Evolutionary conservation across 1,139 yeast species (phyloP).

Genomic region (Diutina ranongensis): DNA sequence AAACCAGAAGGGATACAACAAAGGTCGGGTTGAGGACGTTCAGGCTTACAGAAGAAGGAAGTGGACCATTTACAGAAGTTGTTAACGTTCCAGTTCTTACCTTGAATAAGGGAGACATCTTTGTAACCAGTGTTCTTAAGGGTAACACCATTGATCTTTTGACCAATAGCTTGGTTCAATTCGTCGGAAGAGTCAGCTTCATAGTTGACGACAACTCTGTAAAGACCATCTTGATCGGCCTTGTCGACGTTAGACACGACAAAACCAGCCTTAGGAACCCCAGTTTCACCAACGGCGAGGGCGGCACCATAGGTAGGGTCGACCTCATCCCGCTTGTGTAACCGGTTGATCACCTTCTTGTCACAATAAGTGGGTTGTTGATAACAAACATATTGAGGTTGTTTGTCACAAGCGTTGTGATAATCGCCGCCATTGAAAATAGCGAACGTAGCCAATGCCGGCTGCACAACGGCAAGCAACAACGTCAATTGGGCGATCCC

Average conservation of each 20-base stretch:
- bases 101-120: background rate
- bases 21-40: slow-evolving; percentile 1
- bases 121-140: slow-evolving; percentile 1
- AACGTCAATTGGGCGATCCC: slow-evolving; percentile 4
- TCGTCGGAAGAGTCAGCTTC: slow-evolving; percentile 1
- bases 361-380: background rate
- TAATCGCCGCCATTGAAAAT: background rate
- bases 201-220: background rate
- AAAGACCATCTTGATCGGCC: background rate
- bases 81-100: background rate
- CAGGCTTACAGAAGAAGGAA: slow-evolving; percentile 4
- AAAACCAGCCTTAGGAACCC: slow-evolving; percentile 2
- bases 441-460: slow-evolving; percentile 3
- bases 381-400: background rate
- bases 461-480: slow-evolving; percentile 5
- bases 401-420: background rate
- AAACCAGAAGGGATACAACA: slow-evolving; percentile 1
- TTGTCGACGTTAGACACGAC: slow-evolving; percentile 4
- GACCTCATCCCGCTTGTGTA: too few species aligned
- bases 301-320: background rate
- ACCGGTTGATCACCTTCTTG: background rate
- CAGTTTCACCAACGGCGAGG: background rate
- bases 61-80: slow-evolving; percentile 2
- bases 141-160: background rate
- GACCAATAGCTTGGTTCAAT: background rate